Conservation (phyloP, 306 rosid species). For the Prinsepia uniflora region DNA sequence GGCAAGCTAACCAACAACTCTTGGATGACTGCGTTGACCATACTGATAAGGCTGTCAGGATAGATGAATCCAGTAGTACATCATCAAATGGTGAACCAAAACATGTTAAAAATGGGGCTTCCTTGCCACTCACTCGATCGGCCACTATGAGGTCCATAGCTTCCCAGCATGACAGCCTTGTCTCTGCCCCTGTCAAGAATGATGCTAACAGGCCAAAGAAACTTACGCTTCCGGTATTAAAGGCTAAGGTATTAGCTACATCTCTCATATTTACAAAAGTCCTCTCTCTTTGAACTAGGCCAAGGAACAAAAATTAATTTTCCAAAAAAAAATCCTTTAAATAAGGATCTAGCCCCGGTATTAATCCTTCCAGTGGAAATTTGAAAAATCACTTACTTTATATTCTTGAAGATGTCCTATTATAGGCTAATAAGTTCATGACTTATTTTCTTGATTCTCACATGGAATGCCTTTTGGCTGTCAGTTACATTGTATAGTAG, state of each 20-base stretch:
- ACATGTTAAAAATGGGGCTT: not conserved
- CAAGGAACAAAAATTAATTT: not conserved
- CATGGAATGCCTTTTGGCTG: not conserved
- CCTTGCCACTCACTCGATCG: not conserved
- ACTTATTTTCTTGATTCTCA: not conserved
- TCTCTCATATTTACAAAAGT: not conserved
- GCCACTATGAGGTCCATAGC: constrained; percentile 4
- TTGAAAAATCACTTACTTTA: not conserved
- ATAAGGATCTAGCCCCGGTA: not conserved
- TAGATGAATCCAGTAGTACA: not conserved
- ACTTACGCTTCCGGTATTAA: not conserved
- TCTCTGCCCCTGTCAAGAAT: constrained; percentile 10
- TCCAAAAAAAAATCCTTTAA: not conserved
- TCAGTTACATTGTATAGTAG: not conserved
- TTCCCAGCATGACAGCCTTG: constrained; percentile 12
- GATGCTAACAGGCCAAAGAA: constrained; percentile 14
- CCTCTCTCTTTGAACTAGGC: not conserved
- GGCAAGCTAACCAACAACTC: constrained; percentile 2
- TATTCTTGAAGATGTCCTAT: not conserved
- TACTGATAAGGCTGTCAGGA: not conserved
- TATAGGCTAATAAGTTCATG: not conserved
- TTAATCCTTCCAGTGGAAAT: not conserved
- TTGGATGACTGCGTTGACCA: not conserved
- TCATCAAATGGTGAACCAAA: constrained; percentile 3
- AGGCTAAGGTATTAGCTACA: constrained; percentile 11